phyloP scores from a whole-genome alignment of 345 rosid species.

The Psidium friedrichsthalianum region DNA sequence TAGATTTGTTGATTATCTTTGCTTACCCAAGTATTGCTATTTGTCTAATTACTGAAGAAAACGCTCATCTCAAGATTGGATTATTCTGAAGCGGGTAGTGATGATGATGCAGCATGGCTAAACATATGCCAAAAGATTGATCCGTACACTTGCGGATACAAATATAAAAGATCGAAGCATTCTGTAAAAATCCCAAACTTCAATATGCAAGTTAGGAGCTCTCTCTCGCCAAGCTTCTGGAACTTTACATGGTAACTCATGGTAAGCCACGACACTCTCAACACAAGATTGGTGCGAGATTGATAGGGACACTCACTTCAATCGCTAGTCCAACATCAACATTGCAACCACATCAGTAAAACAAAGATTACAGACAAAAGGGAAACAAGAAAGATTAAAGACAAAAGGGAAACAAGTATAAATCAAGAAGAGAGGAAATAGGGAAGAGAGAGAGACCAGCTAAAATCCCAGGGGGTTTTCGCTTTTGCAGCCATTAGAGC shows the following conservation, averaged over 20 bases:
- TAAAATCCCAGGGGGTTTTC: conserved; percentile 1
- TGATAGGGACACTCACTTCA: background rate
- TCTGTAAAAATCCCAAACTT: background rate
- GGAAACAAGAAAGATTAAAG: background rate
- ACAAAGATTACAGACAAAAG: background rate
- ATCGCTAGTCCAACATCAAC: background rate
- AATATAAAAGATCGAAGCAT: background rate
- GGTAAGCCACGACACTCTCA: background rate
- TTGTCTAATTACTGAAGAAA: background rate
- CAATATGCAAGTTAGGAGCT: background rate
- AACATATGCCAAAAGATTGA: background rate
- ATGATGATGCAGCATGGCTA: background rate
- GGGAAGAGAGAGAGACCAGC: background rate
- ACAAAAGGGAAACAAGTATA: background rate
- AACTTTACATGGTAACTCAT: background rate
- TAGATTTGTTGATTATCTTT: no score
- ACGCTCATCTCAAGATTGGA: background rate
- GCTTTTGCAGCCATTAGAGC: background rate
- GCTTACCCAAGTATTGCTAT: background rate
- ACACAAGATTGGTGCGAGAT: background rate
- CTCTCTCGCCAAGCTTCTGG: background rate
- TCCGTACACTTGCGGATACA: background rate
- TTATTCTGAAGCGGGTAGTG: background rate
- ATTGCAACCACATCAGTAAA: background rate
- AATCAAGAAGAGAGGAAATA: background rate